Evolutionary conservation across 1,284 basidiomycete species (phyloP), one percentile per base, ranked within the genome.

Genomic region (Sporisorium exsertum): DNA sequence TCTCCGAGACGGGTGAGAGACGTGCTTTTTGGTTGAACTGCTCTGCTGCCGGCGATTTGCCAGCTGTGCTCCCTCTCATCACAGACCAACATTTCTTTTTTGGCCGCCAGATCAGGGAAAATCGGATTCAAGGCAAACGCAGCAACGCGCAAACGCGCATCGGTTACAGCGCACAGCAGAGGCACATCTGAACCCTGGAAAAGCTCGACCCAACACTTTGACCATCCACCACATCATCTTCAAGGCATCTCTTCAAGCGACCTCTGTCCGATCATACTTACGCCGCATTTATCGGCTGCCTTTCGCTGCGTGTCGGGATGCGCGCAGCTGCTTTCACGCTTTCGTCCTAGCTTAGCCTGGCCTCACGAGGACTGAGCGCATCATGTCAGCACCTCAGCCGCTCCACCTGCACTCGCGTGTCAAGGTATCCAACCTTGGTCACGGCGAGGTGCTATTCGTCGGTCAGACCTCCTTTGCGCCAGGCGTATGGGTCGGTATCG

Each of bases 401-500:
- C 45, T 84, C 10, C 61, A 59, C 45, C 68, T 84, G 13, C 81
- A 83, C 50, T 64, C 72, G 35, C 79, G 82, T 13, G 81, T 81
- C 52, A 67, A 58, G 8, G 71, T 84, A 18, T 66, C 72, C 61
- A 80, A 79, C n/a, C 70, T 84, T 2, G 95, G 94, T 15, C 89
- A 90, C 54, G 97, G 97, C 10, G 88, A 91, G 58, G 92, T 98
- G 33, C 90, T 94, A 52, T 99, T 95, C 88, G 90, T 89, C 47
- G 97, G 97, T 0, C 84, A 90, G 54, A 89, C 97, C 0, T 89
- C 89, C 4, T 99, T 99, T 85, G 90, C 94, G 16, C 86, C 90
- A 2, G 97, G 97, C 0, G 92, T 92, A 87, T 99, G 97, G 97
- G 90, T 97, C 66, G 97, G 97, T 16, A 91, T 99, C 64, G 94